Percentiles rank a stretch among this genome's conserved stretches.
These are phyloP conservation scores for Setaria viridis DNA, from an alignment of 202 grass and related monocot genomes.

Conservation along the genomic window DNA sequence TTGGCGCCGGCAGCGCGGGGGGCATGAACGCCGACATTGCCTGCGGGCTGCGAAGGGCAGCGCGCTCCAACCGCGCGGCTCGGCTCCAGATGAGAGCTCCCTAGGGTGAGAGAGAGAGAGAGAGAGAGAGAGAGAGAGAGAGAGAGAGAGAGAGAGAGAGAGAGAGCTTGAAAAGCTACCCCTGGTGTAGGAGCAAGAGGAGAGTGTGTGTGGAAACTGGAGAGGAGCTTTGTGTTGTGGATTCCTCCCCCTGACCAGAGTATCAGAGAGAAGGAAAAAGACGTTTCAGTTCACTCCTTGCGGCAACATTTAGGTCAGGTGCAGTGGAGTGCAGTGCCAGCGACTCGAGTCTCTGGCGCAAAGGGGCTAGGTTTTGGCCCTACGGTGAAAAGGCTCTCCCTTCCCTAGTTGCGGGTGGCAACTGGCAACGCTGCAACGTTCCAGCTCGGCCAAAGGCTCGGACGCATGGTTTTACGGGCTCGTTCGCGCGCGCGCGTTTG, in stretches of 20 bases:
- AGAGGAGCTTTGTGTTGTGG: not conserved
- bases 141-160: too few relatives aligned
- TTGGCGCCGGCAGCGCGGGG: constrained; percentile 39
- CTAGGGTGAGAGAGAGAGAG: not conserved
- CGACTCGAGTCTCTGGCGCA: not conserved
- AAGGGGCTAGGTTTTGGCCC: constrained; percentile 8
- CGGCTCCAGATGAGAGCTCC: not conserved
- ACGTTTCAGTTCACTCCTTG: not conserved
- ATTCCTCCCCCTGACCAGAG: not conserved
- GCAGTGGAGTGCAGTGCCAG: not conserved
- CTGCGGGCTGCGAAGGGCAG: not conserved
- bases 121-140: too few relatives aligned
- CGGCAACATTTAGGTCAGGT: constrained; percentile 9
- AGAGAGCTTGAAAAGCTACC: too few relatives aligned
- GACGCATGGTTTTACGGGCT: too few relatives aligned
- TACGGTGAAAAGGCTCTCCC: not conserved
- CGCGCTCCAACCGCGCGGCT: not conserved
- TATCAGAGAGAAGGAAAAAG: not conserved
- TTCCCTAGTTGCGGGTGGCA: not conserved
- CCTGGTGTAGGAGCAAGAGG: not conserved
- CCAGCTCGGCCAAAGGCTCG: too few relatives aligned
- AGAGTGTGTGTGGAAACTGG: not conserved
- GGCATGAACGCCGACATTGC: constrained; percentile 46
- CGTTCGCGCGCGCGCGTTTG: too few relatives aligned
- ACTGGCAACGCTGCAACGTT: too few relatives aligned